Base-by-base conservation (phyloP, 2,329 filamentous ascomycete species). In the Bipolaris victoriae region DNA sequence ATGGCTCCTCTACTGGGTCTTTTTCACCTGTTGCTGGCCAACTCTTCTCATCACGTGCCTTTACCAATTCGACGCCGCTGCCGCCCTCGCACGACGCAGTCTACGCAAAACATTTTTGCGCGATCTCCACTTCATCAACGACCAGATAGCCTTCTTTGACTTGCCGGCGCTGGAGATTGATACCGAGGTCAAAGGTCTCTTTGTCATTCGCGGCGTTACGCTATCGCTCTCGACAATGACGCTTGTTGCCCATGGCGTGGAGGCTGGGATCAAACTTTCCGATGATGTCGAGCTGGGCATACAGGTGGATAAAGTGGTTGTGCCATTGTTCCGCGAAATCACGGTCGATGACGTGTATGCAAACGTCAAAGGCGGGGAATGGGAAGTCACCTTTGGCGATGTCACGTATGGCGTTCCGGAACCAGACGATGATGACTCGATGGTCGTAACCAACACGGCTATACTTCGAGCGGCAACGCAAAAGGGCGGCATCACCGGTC, bases 161-260 rank as follows among this genome's bases (percentile, higher is more conserved):
- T 64, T 82, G 6, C 81, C 83, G 0, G 82, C 82, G 1, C 66
- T 85, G 50, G 82, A 84, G 62, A 84, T 85, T 41, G 83, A 85
- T 61, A 82, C 79, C 0, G 80, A 83, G 24, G 80, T 84, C 13
- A 77, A 82, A 60, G 83, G 83, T 0, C 69, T 84, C 16, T 79
- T 85, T 63, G 81, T 83, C 6, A 75, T 84, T 39, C 75, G 83
- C n/a, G 83, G 82, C 0, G 65, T 83, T 3, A 84, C 82, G 0
- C 73, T 85, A n/a, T 81, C 77, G 1, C 66, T 84, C 3, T 82
- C 80, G 1, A 81, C 73, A 5, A 63, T 85, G 53, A 83, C 78
- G 3, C 72, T 83, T 24, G 77, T 80, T 5, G 81, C 81, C 2
- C 81, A 84, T 70, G 82, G 83, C 1, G 74, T 84, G 24, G 82